Percentiles rank a stretch among this genome's conserved stretches.
These are phyloP conservation scores for Tolypocladium album DNA, from an alignment of 2,329 filamentous ascomycete genomes.

Conservation along the genomic window DNA sequence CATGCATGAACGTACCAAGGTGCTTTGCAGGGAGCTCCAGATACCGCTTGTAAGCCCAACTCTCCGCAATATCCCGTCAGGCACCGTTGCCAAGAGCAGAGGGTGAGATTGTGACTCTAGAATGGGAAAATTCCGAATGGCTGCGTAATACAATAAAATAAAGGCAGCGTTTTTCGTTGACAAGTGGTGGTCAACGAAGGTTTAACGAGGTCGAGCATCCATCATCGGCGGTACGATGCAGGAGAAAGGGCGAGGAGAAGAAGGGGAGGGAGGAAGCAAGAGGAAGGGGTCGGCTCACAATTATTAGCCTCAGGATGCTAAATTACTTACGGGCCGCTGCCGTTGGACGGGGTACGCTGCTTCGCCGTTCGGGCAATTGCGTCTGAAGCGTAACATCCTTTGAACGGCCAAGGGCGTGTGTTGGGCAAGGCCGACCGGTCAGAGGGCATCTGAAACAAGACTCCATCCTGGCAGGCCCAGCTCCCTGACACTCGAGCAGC, in stretches of 20 bases:
- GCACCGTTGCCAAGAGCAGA: not conserved
- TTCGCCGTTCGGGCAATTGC: not conserved
- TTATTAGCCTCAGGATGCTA: not conserved
- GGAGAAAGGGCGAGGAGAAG: not conserved
- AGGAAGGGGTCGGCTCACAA: not conserved
- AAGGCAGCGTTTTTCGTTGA: not conserved
- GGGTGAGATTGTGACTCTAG: not conserved
- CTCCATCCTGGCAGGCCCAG: no score
- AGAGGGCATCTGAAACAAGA: not conserved
- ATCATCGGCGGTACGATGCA: not conserved
- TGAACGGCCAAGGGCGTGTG: not conserved
- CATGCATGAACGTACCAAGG: not conserved
- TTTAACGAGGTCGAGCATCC: not conserved
- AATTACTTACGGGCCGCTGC: not conserved
- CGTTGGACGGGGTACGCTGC: not conserved
- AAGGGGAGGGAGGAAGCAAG: not conserved
- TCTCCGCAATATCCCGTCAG: not conserved
- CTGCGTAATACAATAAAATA: not conserved
- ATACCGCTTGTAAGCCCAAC: not conserved
- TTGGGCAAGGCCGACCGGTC: not conserved
- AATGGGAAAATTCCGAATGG: not conserved
- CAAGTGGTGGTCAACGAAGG: not conserved
- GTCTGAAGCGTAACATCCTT: not conserved
- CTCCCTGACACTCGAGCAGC: no score
- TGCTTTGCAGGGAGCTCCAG: not conserved